Evolutionary conservation across 257 asterid species (phyloP).

Genomic region (Solanum chilense): DNA sequence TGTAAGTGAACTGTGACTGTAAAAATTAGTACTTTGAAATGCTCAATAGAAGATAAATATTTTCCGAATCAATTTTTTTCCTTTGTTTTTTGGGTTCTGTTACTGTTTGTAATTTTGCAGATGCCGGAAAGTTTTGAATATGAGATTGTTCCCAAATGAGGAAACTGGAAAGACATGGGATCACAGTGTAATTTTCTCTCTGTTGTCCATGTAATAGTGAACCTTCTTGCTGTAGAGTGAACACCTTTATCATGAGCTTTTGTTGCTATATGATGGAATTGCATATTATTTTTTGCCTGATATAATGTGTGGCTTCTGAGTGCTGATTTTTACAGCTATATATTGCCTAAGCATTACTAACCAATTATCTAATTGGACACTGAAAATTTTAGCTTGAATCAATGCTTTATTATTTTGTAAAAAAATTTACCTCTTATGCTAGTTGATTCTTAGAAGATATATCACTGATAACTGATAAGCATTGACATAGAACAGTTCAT

Average conservation of each 20-base stretch:
- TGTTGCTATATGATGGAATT: not conserved
- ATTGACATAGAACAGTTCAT: not conserved
- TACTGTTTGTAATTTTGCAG: constrained; percentile 24
- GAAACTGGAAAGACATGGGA: constrained; percentile 73
- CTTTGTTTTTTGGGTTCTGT: not conserved
- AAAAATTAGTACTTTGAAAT: not conserved
- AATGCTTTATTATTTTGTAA: not conserved
- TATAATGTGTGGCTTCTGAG: not conserved
- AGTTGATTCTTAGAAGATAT: not conserved
- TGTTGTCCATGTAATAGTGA: not conserved
- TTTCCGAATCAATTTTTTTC: not conserved
- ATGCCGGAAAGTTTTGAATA: constrained; percentile 89
- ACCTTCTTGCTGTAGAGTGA: not conserved
- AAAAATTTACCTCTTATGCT: not conserved
- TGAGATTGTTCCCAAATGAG: constrained; percentile 73
- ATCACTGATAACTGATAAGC: not conserved
- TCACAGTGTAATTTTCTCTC: constrained; percentile 49
- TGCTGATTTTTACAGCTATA: not conserved
- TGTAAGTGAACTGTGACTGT: constrained; percentile 18
- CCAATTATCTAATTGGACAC: not conserved
- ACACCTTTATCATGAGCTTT: not conserved
- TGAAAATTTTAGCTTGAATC: not conserved
- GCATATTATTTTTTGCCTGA: not conserved
- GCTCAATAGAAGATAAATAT: not conserved
- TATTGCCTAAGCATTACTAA: not conserved